A percentile compares a stretch with the other conserved stretches of the same genome.
phyloP scores from a whole-genome alignment of 1,139 yeast species.

The Suhomyces anneliseae region DNA sequence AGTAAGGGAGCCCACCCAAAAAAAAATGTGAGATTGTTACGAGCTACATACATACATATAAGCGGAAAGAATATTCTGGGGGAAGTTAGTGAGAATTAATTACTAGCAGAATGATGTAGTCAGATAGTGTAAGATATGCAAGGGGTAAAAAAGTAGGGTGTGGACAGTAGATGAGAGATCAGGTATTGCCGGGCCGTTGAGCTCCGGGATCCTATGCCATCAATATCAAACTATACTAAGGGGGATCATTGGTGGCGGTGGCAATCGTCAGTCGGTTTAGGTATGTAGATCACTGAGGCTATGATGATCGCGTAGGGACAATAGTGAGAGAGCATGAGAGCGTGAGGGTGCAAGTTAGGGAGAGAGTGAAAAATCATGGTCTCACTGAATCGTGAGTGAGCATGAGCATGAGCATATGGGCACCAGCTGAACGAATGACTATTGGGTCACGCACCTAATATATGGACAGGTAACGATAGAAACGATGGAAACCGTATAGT shows the following conservation, averaged over 20 bases:
- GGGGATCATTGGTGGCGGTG: neutral
- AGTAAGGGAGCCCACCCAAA: neutral
- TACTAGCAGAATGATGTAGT: no score
- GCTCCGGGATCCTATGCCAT: no score
- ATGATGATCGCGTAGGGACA: neutral
- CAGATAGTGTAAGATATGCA: neutral
- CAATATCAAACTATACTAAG: no score
- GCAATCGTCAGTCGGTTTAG: neutral
- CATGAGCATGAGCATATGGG: neutral
- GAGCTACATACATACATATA: no score
- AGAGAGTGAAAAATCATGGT: neutral
- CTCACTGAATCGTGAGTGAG: neutral
- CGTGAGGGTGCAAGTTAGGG: no score
- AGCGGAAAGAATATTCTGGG: no score
- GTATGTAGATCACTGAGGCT: neutral
- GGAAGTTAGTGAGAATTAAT: no score
- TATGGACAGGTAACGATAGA: neutral
- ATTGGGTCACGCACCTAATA: neutral
- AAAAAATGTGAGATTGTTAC: neutral
- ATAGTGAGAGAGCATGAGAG: no score
- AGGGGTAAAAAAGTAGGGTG: neutral
- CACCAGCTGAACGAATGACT: neutral
- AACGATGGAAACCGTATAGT: no score
- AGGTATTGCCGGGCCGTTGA: no score
- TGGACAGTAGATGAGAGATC: neutral